A percentile compares a stretch with the other conserved stretches of the same genome.
phyloP scores from a whole-genome alignment of 2,329 filamentous ascomycete genomes.

The Aspergillus oerlinghausenensis region DNA sequence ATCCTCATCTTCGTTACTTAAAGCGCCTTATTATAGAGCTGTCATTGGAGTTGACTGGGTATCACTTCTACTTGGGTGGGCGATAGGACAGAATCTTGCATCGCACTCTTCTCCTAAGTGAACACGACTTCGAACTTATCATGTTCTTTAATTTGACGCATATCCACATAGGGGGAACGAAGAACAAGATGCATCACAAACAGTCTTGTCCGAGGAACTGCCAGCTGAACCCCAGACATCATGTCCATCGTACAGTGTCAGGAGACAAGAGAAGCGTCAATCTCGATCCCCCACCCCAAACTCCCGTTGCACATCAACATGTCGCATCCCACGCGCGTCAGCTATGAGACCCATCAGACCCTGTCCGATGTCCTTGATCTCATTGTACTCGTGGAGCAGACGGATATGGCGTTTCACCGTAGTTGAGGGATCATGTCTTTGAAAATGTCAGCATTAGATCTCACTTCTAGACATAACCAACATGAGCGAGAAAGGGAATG shows the following conservation, averaged over 20 bases:
- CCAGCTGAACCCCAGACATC: neutral
- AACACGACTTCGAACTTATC: neutral
- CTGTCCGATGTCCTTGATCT: slow-evolving; percentile 64
- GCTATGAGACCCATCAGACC: slow-evolving; percentile 64
- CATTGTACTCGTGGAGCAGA: slow-evolving; percentile 65
- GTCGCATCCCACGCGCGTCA: slow-evolving; percentile 56
- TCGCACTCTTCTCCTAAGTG: neutral
- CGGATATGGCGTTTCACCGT: slow-evolving; percentile 61
- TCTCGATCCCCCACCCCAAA: slow-evolving; percentile 37
- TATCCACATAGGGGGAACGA: neutral
- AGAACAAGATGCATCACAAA: neutral
- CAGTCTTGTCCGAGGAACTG: neutral
- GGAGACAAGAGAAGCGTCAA: slow-evolving; percentile 15
- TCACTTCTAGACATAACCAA: neutral
- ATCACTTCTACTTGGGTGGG: neutral
- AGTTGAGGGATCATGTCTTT: slow-evolving; percentile 41
- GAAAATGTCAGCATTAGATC: neutral
- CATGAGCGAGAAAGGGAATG: slow-evolving; percentile 4
- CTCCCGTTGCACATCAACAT: slow-evolving; percentile 40
- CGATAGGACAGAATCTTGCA: neutral
- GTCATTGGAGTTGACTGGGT: neutral
- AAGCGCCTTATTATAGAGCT: neutral
- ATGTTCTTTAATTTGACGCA: neutral
- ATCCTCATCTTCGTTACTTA: neutral
- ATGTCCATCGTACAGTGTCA: neutral